A percentile compares a stretch with the other conserved stretches of the same genome.
Evolutionary conservation across 345 rosid genomes (phyloP).

Genomic region (Mangifera indica): DNA sequence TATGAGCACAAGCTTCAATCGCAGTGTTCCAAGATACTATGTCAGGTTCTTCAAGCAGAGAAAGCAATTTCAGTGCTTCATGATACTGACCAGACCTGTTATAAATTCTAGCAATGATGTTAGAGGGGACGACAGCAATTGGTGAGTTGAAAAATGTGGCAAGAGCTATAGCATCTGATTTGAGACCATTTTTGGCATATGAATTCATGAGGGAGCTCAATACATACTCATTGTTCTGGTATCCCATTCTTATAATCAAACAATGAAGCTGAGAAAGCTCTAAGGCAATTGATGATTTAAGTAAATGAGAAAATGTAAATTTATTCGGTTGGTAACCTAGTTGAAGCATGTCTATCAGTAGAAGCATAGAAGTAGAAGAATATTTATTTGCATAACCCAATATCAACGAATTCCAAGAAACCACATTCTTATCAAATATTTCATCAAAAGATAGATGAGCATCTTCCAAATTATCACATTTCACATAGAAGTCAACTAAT

Average conservation of each 20-base stretch:
- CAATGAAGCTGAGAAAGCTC: conserved; percentile 69
- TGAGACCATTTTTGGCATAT: conserved; percentile 57
- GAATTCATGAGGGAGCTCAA: conserved; percentile 68
- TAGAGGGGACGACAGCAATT: conserved; percentile 43
- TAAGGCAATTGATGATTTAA: conserved; percentile 35
- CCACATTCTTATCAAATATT: conserved; percentile 57
- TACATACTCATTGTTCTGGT: conserved; percentile 54
- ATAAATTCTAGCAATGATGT: conserved; percentile 65
- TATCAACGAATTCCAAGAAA: conserved; percentile 83
- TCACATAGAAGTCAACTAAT: conserved; percentile 68
- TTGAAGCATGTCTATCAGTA: conserved; percentile 58
- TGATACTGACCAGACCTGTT: conserved; percentile 61
- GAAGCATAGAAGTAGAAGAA: conserved; percentile 31
- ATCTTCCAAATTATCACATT: conserved; percentile 53
- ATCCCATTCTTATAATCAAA: conserved; percentile 63
- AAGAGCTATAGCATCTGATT: conserved; percentile 54
- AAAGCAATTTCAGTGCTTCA: conserved; percentile 60
- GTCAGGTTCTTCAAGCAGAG: conserved; percentile 69
- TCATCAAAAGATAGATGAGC: conserved; percentile 55
- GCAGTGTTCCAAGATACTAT: conserved; percentile 78
- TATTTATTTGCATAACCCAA: conserved; percentile 53
- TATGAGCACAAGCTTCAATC: conserved; percentile 72
- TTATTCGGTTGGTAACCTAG: conserved; percentile 63
- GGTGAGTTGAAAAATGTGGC: conserved; percentile 33
- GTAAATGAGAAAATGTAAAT: conserved; percentile 66